phyloP scores from a whole-genome alignment of 306 rosid species.

The Rosa multiflora region DNA sequence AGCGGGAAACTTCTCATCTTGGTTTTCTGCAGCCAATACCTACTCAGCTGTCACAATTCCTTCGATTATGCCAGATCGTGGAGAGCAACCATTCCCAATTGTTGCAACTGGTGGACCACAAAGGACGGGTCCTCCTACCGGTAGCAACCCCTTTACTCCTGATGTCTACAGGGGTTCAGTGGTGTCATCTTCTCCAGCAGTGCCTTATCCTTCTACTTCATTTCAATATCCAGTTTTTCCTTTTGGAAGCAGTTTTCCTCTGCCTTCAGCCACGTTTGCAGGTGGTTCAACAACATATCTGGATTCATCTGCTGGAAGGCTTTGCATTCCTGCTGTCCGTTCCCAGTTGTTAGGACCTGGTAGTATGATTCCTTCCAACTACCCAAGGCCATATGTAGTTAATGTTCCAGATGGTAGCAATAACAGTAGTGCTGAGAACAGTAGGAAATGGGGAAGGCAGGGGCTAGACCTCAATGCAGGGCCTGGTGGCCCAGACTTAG shows the following conservation, averaged over 20 bases:
- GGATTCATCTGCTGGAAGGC: slow-evolving; percentile 62
- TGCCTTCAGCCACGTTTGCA: slow-evolving; percentile 50
- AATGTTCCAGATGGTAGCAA: slow-evolving; percentile 53
- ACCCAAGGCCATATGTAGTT: slow-evolving; percentile 56
- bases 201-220: slow-evolving; percentile 50
- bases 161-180: slow-evolving; percentile 58
- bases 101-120: slow-evolving; percentile 59
- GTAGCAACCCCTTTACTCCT: slow-evolving; percentile 49
- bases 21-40: slow-evolving; percentile 64
- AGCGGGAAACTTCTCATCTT: slow-evolving; percentile 52
- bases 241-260: slow-evolving; percentile 56
- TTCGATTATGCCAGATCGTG: slow-evolving; percentile 56
- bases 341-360: slow-evolving; percentile 61
- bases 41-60: slow-evolving; percentile 63
- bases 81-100: slow-evolving; percentile 57
- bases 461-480: slow-evolving; percentile 77
- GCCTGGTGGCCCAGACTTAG: slow-evolving; percentile 60
- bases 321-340: slow-evolving; percentile 54
- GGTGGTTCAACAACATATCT: slow-evolving; percentile 46
- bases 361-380: slow-evolving; percentile 52
- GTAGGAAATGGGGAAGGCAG: slow-evolving; percentile 64
- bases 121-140: slow-evolving; percentile 49
- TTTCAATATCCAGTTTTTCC: slow-evolving; percentile 62
- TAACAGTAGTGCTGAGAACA: slow-evolving; percentile 45
- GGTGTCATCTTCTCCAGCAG: slow-evolving; percentile 62